Evolutionary conservation across 371 early-diverging fungal species (phyloP).

Genomic region (Haplosporangium sp.): DNA sequence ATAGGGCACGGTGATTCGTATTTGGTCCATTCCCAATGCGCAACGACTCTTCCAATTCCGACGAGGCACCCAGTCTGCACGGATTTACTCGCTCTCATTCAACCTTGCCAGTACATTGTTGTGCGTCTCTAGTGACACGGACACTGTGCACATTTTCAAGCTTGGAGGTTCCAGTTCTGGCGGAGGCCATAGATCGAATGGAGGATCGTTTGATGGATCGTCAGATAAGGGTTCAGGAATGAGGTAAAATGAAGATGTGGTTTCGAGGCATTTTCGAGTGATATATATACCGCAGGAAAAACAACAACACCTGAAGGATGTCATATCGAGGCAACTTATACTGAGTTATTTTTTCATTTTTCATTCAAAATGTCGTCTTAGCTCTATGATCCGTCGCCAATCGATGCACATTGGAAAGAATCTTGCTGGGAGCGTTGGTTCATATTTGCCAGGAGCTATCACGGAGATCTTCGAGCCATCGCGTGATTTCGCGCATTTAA

Average conservation of each 20-base stretch:
- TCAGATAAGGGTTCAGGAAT: constrained; percentile 19
- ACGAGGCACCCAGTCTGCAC: constrained; percentile 91
- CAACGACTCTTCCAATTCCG: constrained; percentile 94
- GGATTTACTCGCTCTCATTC: constrained; percentile 93
- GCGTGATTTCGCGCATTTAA: constrained; percentile 93
- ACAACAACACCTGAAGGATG: too few species aligned
- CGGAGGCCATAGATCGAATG: constrained; percentile 24
- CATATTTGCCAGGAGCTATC: constrained; percentile 86
- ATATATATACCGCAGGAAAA: neutral
- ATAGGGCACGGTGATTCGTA: constrained; percentile 96
- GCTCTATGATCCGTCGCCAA: constrained; percentile 67
- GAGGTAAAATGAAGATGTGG: constrained; percentile 10
- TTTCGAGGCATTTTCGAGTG: neutral
- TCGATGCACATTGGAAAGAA: constrained; percentile 69
- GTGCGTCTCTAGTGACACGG: constrained; percentile 91
- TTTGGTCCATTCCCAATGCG: constrained; percentile 90
- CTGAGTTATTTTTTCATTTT: neutral
- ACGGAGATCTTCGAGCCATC: constrained; percentile 96
- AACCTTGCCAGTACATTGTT: constrained; percentile 84
- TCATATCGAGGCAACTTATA: neutral
- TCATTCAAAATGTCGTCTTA: constrained; percentile 3
- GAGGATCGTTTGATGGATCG: constrained; percentile 26
- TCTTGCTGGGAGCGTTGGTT: constrained; percentile 82
- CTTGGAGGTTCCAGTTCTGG: constrained; percentile 56
- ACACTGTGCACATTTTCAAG: constrained; percentile 97